Percentiles rank a stretch among this genome's conserved stretches.
These are phyloP conservation scores for Epichloe brachyelytri DNA, from an alignment of 2,329 filamentous ascomycete genomes.

Conservation along the genomic window DNA sequence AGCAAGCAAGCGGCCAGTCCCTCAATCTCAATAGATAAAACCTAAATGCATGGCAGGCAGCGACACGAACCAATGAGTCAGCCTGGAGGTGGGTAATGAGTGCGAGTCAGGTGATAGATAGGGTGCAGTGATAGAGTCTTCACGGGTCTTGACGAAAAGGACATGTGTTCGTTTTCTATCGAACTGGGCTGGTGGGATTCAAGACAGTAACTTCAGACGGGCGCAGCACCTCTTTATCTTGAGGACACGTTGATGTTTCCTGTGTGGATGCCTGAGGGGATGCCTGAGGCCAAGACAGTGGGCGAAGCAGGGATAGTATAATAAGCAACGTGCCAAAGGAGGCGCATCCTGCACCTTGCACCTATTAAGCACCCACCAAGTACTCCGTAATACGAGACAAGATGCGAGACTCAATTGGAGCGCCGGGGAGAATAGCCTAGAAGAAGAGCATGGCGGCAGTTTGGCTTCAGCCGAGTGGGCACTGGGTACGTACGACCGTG, in stretches of 20 bases:
- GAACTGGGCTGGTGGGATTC: background rate
- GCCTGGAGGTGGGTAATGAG: constrained; percentile 3
- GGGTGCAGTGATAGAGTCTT: background rate
- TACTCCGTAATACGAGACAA: background rate
- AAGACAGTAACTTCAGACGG: background rate
- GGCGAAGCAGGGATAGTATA: background rate
- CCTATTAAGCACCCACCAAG: background rate
- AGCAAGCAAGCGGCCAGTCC: constrained; percentile 6
- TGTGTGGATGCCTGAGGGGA: constrained; percentile 17
- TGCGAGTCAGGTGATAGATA: constrained; percentile 12
- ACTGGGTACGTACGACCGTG: background rate
- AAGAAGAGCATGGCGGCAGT: background rate
- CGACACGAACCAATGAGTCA: constrained; percentile 12
- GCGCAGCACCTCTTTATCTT: constrained; percentile 8
- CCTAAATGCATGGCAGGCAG: constrained; percentile 13
- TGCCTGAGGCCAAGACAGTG: constrained; percentile 20
- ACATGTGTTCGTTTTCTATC: constrained; percentile 4
- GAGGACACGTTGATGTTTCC: constrained; percentile 19
- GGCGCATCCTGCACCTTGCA: background rate
- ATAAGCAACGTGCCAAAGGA: background rate
- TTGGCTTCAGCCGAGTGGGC: background rate
- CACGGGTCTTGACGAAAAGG: constrained; percentile 6
- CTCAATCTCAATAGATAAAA: constrained; percentile 9
- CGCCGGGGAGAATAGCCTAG: background rate
- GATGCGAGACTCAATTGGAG: background rate